Percentiles rank a stretch among this genome's conserved stretches.
Evolutionary conservation across 768 basidiomycete genomes (phyloP).

Genomic region (Butyriboletus loyo): DNA sequence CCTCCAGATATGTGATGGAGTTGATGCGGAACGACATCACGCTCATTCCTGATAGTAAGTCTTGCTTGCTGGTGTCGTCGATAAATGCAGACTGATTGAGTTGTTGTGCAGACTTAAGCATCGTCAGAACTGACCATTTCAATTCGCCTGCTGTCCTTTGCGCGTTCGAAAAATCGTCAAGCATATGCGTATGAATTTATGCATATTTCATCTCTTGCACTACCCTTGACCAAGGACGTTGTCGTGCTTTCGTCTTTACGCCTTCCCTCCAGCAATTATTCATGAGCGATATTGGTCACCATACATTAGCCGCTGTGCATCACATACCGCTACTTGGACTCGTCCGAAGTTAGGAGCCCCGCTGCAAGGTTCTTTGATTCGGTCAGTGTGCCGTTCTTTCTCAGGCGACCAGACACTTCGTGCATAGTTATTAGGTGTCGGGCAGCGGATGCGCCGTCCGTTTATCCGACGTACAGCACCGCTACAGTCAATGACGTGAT

Average conservation of each 20-base stretch:
- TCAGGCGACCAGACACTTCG: no score
- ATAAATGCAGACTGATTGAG: neutral
- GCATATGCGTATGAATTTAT: neutral
- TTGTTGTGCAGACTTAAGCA: slow-evolving; percentile 3
- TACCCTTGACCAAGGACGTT: neutral
- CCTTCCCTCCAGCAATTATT: no score
- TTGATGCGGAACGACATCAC: slow-evolving; percentile 52
- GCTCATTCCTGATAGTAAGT: slow-evolving; percentile 48
- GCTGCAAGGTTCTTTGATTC: no score
- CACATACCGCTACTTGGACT: no score
- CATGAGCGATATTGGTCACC: no score
- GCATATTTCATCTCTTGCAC: neutral
- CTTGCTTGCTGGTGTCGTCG: neutral
- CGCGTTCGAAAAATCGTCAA: slow-evolving; percentile 16
- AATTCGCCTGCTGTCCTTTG: slow-evolving; percentile 9
- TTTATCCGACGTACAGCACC: no score
- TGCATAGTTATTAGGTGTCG: no score
- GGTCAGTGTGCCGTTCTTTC: no score
- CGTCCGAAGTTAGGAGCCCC: no score
- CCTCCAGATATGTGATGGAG: slow-evolving; percentile 43
- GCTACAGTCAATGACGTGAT: no score
- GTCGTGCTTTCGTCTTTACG: neutral
- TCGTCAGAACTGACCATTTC: slow-evolving; percentile 11
- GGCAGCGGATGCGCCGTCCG: no score
- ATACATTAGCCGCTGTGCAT: no score